Evolutionary conservation across 2,329 filamentous ascomycete species (phyloP).

Genomic region (Fusarium mangiferae): DNA sequence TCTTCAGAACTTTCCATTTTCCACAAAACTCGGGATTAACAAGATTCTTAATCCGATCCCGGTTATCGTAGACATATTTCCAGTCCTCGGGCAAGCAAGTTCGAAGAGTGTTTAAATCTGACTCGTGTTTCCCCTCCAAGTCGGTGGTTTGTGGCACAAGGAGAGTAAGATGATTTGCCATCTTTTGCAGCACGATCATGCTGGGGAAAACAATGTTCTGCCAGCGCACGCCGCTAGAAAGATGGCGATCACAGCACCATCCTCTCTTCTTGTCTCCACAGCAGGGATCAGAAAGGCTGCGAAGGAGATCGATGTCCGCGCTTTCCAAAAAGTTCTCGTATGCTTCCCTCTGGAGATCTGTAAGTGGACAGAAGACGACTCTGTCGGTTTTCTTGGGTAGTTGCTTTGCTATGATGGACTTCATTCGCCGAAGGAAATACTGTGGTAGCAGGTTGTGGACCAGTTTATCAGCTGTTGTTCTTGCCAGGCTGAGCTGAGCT

Average conservation of each 20-base stretch:
- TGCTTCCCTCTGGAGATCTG: constrained; percentile 80
- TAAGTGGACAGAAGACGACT: constrained; percentile 94
- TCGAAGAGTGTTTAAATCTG: constrained; percentile 78
- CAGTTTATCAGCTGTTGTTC: constrained; percentile 84
- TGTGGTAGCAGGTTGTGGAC: constrained; percentile 87
- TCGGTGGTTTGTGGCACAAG: constrained; percentile 77
- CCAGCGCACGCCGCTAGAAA: constrained; percentile 75
- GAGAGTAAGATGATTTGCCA: constrained; percentile 92
- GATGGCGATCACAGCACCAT: constrained; percentile 77
- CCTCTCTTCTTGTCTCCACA: constrained; percentile 73
- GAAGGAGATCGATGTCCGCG: constrained; percentile 75
- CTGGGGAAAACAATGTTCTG: constrained; percentile 84
- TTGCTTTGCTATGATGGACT: constrained; percentile 89
- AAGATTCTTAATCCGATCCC: constrained; percentile 82
- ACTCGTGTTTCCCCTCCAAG: constrained; percentile 76
- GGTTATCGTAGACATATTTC: constrained; percentile 76
- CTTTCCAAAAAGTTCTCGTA: constrained; percentile 84
- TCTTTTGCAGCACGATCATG: constrained; percentile 83
- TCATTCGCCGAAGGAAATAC: constrained; percentile 93
- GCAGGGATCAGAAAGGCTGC: constrained; percentile 74
- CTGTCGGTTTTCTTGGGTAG: constrained; percentile 94
- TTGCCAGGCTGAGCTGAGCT: constrained; percentile 81
- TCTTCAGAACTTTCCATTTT: constrained; percentile 93
- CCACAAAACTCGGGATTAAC: constrained; percentile 93
- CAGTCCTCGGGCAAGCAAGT: constrained; percentile 80